These are phyloP conservation scores for Colletotrichum tropicale DNA, from an alignment of 2,329 filamentous ascomycete species.

Conservation along the genomic window DNA sequence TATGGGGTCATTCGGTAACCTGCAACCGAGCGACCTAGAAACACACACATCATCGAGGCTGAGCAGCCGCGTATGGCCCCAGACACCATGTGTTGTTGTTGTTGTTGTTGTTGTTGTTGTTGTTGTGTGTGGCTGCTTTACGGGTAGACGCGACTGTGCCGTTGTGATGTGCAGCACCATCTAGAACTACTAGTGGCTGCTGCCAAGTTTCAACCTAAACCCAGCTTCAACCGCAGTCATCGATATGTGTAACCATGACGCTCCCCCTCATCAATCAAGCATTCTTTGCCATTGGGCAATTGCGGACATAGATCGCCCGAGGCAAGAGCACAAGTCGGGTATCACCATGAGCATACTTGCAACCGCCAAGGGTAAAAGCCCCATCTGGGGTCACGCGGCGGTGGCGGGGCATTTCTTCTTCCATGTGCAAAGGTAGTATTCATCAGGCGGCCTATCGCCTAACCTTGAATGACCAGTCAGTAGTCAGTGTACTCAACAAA, in stretches of 20 bases:
- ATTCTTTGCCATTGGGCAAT: neutral
- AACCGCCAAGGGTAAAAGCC: neutral
- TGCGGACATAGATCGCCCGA: neutral
- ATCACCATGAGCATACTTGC: neutral
- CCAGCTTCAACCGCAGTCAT: neutral
- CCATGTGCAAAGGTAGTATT: constrained; percentile 1
- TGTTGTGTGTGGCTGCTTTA: neutral
- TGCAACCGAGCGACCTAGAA: neutral
- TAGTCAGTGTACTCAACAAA: constrained; percentile 19
- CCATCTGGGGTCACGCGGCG: neutral
- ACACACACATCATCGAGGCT: neutral
- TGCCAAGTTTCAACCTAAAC: neutral
- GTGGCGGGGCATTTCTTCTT: neutral
- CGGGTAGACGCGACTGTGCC: neutral
- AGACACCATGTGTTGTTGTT: neutral
- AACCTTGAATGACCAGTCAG: constrained; percentile 8
- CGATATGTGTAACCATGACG: neutral
- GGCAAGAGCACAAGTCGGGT: neutral
- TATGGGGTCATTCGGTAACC: neutral
- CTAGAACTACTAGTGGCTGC: neutral
- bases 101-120: neutral
- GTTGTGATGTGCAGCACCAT: neutral
- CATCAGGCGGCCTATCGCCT: neutral
- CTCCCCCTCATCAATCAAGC: neutral
- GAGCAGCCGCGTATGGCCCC: neutral